A percentile compares a stretch with the other conserved stretches of the same genome.
phyloP scores from a whole-genome alignment of 345 rosid genomes.

The Sisymbrium irio region DNA sequence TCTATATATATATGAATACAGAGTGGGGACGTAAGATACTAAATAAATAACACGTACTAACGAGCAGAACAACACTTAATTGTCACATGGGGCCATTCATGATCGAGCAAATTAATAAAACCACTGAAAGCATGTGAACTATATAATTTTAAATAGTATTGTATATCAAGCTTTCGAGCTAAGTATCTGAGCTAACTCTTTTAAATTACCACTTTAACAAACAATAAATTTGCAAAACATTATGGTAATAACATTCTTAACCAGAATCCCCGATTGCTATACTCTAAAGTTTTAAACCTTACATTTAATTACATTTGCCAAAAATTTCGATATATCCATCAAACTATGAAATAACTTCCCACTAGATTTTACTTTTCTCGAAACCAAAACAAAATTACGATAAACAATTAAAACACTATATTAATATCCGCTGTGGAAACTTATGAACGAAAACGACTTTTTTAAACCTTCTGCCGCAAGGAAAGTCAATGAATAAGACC shows the following conservation, averaged over 20 bases:
- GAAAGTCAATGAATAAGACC: neutral
- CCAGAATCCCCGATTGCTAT: neutral
- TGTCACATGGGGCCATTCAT: slow-evolving; percentile 8
- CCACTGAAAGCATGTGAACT: neutral
- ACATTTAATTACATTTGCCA: neutral
- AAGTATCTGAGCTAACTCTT: neutral
- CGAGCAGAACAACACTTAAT: neutral
- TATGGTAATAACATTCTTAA: neutral
- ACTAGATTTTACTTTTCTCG: neutral
- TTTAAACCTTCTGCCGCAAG: slow-evolving; percentile 8
- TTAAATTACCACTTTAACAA: neutral
- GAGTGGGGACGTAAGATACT: neutral
- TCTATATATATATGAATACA: neutral
- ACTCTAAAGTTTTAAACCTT: neutral
- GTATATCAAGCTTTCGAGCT: neutral
- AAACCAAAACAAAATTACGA: neutral
- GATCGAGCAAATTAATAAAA: neutral
- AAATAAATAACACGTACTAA: neutral
- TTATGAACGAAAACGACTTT: neutral
- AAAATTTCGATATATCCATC: neutral
- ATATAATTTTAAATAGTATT: neutral
- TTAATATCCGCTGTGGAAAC: neutral
- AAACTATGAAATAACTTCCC: neutral
- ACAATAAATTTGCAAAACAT: neutral
- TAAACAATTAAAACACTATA: neutral